Base-by-base conservation (phyloP, 108 stramenopile genomes). In the Licmophora abbreviata region DNA sequence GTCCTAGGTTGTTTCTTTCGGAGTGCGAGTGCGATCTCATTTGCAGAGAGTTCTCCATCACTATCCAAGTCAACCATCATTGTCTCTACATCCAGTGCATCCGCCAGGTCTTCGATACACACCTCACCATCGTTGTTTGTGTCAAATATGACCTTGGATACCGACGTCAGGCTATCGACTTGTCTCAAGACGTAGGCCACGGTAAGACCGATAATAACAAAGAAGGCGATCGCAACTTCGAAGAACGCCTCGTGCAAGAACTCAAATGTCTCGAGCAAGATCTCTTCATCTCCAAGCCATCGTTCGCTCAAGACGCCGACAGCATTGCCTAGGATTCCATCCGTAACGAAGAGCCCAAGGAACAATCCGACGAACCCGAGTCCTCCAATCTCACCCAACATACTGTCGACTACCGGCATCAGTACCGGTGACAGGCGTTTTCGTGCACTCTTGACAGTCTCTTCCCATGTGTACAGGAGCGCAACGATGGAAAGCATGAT, bases 381-480 rank as follows among this genome's bases (percentile, higher is more conserved):
- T 4, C 68, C 68, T n/a, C 63, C 68, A 31, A 69, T 43, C 59
- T 69, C 68, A 1, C 45, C 68, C 23, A 69, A 46, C 63, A 69
- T 64, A 42, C 53, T 55, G 31, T 69, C 68, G 26, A 69, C 58
- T 1, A 69, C 68, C 3, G 63, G 57, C 31, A 52, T 0, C 15
- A 69, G 42, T 1, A 63, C 30, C 20, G 59, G 49, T 15, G 68
- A 63, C 20, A 63, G 47, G 14, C 38, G 36, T 0, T 59, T 7
- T 1, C 63, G 50, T 10, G 58, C 4, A 9, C 40, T 58, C 32
- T 58, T 23, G 25, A 69, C 51, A 15, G 68, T 29, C 26, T 69
- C 51, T 48, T 69, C 68, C 68, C 68, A 69, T 0, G 44, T 28
- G 1, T 59, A 42, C 26, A 69, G 34, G 0, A 69, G 34, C 0